These are phyloP conservation scores for Tulasnella sp. DNA, from an alignment of 768 basidiomycete genomes.

Conservation along the genomic window DNA sequence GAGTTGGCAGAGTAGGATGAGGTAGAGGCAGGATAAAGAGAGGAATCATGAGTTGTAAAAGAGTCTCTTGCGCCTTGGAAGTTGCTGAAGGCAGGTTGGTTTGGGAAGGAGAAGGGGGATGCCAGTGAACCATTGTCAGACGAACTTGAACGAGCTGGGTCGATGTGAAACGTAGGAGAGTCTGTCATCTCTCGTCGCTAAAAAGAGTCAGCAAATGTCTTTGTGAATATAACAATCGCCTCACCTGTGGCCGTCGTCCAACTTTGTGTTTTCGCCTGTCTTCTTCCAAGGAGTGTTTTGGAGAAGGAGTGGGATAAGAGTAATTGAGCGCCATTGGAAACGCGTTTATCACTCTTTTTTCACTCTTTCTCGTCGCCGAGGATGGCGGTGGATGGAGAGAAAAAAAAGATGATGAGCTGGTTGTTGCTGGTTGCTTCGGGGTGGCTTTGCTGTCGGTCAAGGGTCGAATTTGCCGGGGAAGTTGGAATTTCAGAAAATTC, in stretches of 20 bases:
- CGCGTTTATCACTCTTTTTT: neutral
- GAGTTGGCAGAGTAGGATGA: conserved; percentile 55
- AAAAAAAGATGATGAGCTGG: neutral
- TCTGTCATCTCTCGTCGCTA: neutral
- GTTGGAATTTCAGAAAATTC: neutral
- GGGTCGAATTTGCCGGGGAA: too few relatives aligned
- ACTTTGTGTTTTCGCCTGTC: conserved; percentile 2
- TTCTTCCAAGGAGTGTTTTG: neutral
- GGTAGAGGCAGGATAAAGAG: conserved; percentile 63
- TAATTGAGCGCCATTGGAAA: conserved; percentile 1
- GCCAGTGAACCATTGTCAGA: conserved; percentile 13
- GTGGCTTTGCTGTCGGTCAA: too few relatives aligned
- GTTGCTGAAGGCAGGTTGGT: neutral
- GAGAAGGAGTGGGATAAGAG: neutral
- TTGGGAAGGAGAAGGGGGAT: conserved; percentile 14
- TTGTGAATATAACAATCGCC: neutral
- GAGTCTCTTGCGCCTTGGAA: conserved; percentile 27
- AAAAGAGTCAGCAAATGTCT: neutral
- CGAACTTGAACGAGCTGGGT: conserved; percentile 14
- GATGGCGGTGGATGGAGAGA: neutral
- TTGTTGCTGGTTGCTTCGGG: too few relatives aligned
- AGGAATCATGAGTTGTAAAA: conserved; percentile 50
- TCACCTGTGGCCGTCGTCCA: conserved; percentile 4
- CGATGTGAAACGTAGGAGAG: conserved; percentile 15
- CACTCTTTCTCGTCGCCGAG: neutral